Evolutionary conservation across 352 stramenopile species (phyloP).

Genomic region (Phytophthora ohioensis): DNA sequence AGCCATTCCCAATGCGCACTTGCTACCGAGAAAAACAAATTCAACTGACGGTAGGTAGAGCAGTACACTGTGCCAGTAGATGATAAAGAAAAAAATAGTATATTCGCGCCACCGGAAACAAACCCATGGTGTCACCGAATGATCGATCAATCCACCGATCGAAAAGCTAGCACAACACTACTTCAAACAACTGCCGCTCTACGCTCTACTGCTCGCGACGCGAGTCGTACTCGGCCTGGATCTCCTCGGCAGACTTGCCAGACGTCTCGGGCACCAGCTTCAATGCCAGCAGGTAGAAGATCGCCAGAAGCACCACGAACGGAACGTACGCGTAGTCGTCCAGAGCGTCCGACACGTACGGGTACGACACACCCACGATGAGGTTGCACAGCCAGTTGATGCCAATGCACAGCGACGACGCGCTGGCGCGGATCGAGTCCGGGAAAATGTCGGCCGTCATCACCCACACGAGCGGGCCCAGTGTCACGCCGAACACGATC

Average conservation of each 20-base stretch:
- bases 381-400: slow-evolving; percentile 65
- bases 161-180: too few relatives aligned
- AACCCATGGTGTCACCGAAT: too few relatives aligned
- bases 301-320: slow-evolving; percentile 53
- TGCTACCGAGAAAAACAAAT: too few relatives aligned
- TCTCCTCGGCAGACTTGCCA: slow-evolving; percentile 66
- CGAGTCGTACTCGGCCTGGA: slow-evolving; percentile 46
- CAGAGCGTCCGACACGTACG: slow-evolving; percentile 55
- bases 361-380: slow-evolving; percentile 57
- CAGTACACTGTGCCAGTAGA: too few relatives aligned
- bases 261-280: slow-evolving; percentile 62
- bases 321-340: slow-evolving; percentile 27
- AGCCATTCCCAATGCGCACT: too few relatives aligned
- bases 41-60: too few relatives aligned
- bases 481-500: slow-evolving; percentile 20
- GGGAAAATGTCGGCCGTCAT: slow-evolving; percentile 34
- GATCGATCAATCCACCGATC: too few relatives aligned
- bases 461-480: slow-evolving; percentile 25
- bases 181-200: too few relatives aligned
- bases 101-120: too few relatives aligned
- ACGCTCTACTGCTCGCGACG: slow-evolving; percentile 27
- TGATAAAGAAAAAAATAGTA: too few relatives aligned
- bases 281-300: slow-evolving; percentile 53
- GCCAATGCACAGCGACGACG: slow-evolving; percentile 44
- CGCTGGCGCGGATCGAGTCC: slow-evolving; percentile 29